Percentiles rank a stretch among this genome's conserved stretches.
Evolutionary conservation across 2,329 filamentous ascomycete genomes (phyloP).

Genomic region (Pestalotiopsis sp.): DNA sequence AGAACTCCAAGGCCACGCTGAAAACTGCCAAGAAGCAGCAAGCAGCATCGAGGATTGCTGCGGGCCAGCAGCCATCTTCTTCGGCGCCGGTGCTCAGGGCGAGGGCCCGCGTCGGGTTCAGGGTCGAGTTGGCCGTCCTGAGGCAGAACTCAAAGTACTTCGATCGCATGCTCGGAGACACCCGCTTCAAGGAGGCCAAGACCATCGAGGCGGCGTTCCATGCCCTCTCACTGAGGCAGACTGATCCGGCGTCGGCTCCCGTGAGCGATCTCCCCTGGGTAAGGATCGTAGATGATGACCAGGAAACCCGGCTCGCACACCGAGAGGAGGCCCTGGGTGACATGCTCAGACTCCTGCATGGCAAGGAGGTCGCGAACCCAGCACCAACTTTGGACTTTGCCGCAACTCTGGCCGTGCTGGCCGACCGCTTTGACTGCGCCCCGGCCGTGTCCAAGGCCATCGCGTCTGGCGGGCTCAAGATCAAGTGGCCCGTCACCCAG

Average conservation of each 20-base stretch:
- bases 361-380: conserved; percentile 35
- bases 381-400: conserved; percentile 62
- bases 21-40: conserved; percentile 46
- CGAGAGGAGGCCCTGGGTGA: conserved; percentile 68
- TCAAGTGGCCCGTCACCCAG: conserved; percentile 56
- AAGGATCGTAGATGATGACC: conserved; percentile 68
- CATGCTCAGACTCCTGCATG: conserved; percentile 69
- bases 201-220: conserved; percentile 54
- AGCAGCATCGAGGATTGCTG: conserved; percentile 27
- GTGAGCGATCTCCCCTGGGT: conserved; percentile 63
- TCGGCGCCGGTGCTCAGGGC: conserved; percentile 36
- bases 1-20: conserved; percentile 57
- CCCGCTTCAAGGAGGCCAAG: conserved; percentile 64
- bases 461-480: conserved; percentile 44
- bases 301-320: conserved; percentile 62
- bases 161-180: conserved; percentile 64
- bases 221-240: conserved; percentile 47
- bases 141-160: conserved; percentile 71
- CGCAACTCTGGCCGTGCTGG: conserved; percentile 69
- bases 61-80: conserved; percentile 20
- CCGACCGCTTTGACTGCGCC: conserved; percentile 73
- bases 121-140: conserved; percentile 60
- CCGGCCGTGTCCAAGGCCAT: conserved; percentile 57
- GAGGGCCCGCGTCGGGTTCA: conserved; percentile 51
- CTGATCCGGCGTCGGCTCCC: conserved; percentile 51